These are phyloP conservation scores for Kwoniella shivajii DNA, from an alignment of 1,284 basidiomycete species.

Conservation along the genomic window DNA sequence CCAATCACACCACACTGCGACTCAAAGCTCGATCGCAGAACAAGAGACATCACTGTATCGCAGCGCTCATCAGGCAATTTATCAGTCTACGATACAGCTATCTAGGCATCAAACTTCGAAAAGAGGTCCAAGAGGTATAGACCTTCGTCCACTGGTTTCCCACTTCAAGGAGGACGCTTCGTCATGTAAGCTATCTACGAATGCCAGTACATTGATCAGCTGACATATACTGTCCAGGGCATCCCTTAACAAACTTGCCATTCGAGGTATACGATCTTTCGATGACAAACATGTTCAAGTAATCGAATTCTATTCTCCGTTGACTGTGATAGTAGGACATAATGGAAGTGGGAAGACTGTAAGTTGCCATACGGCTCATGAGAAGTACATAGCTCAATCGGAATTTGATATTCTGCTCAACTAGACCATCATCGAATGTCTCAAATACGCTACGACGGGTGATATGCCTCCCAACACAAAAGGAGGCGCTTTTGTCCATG, in stretches of 20 bases:
- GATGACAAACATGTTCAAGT: slow-evolving; percentile 92
- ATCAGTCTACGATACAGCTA: no score
- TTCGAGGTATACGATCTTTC: slow-evolving; percentile 72
- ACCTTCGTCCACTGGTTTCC: no score
- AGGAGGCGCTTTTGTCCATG: slow-evolving; percentile 96
- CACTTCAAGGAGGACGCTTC: no score
- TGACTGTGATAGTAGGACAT: slow-evolving; percentile 98
- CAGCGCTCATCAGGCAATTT: no score
- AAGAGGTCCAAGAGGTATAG: no score
- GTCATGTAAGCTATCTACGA: slow-evolving; percentile 14
- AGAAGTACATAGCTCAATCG: background rate
- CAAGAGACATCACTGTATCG: no score
- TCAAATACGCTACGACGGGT: slow-evolving; percentile 98
- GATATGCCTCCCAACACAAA: slow-evolving; percentile 97
- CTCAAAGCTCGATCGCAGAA: no score
- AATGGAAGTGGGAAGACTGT: slow-evolving; percentile 98
- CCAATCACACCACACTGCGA: no score
- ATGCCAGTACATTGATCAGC: slow-evolving; percentile 13
- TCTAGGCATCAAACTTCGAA: no score
- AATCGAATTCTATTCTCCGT: slow-evolving; percentile 96
- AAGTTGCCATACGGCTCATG: slow-evolving; percentile 4
- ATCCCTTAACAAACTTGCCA: slow-evolving; percentile 82
- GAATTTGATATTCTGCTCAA: background rate
- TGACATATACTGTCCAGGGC: slow-evolving; percentile 63
- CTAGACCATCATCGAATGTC: slow-evolving; percentile 93